These are phyloP conservation scores for Aspergillus sp. DNA, from an alignment of 2,329 filamentous ascomycete species.

Conservation along the genomic window DNA sequence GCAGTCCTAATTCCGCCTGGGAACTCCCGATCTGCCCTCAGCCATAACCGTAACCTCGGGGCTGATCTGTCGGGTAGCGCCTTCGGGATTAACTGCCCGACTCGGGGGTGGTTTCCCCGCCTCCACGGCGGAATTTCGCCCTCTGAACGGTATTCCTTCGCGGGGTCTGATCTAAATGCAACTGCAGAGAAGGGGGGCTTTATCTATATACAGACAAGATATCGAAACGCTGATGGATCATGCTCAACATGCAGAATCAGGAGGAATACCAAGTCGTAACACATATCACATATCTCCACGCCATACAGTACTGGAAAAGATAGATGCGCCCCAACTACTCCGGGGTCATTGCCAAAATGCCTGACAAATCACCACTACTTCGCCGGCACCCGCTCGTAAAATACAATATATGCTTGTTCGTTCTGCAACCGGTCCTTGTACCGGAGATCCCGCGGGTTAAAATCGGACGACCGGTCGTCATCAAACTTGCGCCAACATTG, in stretches of 20 bases:
- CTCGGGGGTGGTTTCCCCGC: slow-evolving; percentile 1
- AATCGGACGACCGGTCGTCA: slow-evolving; percentile 55
- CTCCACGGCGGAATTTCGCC: slow-evolving; percentile 1
- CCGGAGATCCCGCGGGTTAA: slow-evolving; percentile 53
- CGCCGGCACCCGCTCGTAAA: slow-evolving; percentile 54
- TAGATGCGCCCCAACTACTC: background rate
- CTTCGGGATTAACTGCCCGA: slow-evolving; percentile 19
- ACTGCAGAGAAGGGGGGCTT: background rate
- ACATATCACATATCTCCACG: slow-evolving; percentile 3
- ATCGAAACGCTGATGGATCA: background rate
- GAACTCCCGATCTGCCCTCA: background rate
- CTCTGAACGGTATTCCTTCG: background rate
- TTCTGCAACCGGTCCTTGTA: slow-evolving; percentile 55
- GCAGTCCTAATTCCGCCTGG: slow-evolving; percentile 7
- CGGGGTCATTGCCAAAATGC: no score
- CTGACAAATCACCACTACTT: slow-evolving; percentile 23
- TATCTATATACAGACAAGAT: slow-evolving; percentile 2
- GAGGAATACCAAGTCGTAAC: background rate
- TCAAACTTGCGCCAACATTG: slow-evolving; percentile 62
- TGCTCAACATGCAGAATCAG: background rate
- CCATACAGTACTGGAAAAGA: background rate
- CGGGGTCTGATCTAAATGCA: background rate
- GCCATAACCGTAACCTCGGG: slow-evolving; percentile 24
- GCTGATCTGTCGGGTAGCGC: slow-evolving; percentile 19
- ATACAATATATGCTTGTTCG: slow-evolving; percentile 64